Evolutionary conservation across 345 rosid species (phyloP), one percentile per base, ranked within the genome.

Genomic region (Clarkia xantiana): DNA sequence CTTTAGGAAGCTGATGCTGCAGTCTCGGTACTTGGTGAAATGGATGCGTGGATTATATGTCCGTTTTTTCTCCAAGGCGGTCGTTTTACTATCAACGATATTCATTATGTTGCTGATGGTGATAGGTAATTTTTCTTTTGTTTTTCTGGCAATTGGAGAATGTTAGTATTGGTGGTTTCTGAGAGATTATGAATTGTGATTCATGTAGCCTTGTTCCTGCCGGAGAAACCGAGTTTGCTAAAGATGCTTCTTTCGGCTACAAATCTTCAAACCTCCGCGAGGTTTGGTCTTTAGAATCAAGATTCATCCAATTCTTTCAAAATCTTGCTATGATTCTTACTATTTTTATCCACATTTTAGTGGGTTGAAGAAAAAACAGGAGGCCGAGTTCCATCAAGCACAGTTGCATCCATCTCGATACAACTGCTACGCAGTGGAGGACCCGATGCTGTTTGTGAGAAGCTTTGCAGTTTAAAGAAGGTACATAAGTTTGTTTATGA

Each of bases 41-140:
- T 90, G 82, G 97, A 90, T 46, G 77, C 91, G 9, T 90, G 94
- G 94, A 90, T 90, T 51, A 71, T 90, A 58, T 90, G 95, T 69
- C 97, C 97, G 9, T 90, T 90, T 68, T 90, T 90, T 47, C 91
- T 85, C 66, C 97, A 90, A 76, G 97, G 94, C 64, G 97, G 95
- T 55, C 95, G 97, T 41, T 85, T 80, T 63, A 90, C 97, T 47
- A 77, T 86, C 43, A 65, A 75, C 55, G 94, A 90, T 60, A 61
- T 82, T 58, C 97, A 90, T 60, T 90, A 86, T 70, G 97, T 90
- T 68, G 88, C 91, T 38, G 95, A 90, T 66, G 76, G 78, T 52
- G 90, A 90, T 59, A 3, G 71, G 97, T 90, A 81, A 25, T 29
- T 29, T 29, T 7, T 29, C 36, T 40, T 14, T 44, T 18, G 47